Evolutionary conservation across 2,329 filamentous ascomycete genomes (phyloP), one percentile per base, ranked within the genome.

Genomic region (Aspergillus jensenii): DNA sequence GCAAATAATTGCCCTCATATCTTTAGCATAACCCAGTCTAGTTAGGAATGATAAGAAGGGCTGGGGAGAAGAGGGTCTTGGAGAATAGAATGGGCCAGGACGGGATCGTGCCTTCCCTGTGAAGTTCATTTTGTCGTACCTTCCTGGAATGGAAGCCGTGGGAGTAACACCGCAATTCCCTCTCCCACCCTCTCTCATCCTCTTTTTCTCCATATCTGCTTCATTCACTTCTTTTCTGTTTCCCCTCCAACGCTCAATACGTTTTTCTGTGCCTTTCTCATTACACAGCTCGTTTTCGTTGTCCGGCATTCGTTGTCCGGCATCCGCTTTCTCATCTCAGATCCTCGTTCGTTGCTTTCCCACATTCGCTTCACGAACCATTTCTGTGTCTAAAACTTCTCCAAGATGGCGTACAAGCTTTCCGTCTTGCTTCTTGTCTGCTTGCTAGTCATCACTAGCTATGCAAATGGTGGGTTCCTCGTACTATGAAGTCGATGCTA

Each of bases 371-470:
- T 41, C 37, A 37, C 21, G 14, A 11, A 14, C 47, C 6, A 15
- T 46, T n/a, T 14, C 12, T 23, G 2, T 50, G 17, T 39, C 23
- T 27, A 2, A 31, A 21, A 14, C 11, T 11, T 9, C n/a, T 23
- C n/a, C 21, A 17, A 55, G 9, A 58, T 58, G 56, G 51, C 33
- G n/a, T 48, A 49, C 46, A 55, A 55, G 3, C 37, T 58, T 23
- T 14, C 45, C 4, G 11, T 39, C 7, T 35, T 55, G 33, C 51
- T 58, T 25, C 27, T 44, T 51, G 46, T 17, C 9, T 51, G n/a
- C 56, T 37, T 50, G 39, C 21, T 58, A 31, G 33, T 27, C 7
- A 44, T 43, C 23, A 50, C 44, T 19, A n/a, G 31, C 46, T 47
- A 45, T 54, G 56, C 51, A n/a, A 33, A 55, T 21, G 51, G 56